A percentile compares a stretch with the other conserved stretches of the same genome.
Evolutionary conservation across 2,329 filamentous ascomycete species (phyloP).

Genomic region (Pseudogymnoascus sp.): DNA sequence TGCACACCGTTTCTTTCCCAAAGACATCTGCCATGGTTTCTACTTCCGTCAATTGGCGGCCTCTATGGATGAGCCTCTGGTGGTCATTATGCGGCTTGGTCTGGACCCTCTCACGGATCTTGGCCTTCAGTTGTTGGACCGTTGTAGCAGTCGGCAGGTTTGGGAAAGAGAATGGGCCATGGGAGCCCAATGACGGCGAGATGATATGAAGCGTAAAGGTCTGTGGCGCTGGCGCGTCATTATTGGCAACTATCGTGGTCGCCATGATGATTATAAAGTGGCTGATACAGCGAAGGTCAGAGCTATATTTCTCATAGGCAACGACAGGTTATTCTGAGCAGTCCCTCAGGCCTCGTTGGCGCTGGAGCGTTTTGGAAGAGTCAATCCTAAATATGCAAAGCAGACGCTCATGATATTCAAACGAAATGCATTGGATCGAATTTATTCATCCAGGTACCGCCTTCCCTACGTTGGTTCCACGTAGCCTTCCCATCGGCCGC

Average conservation of each 20-base stretch:
- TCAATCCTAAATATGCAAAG: neutral
- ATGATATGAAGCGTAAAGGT: slow-evolving; percentile 51
- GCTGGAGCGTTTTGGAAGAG: neutral
- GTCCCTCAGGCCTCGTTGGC: neutral
- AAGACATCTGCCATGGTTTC: slow-evolving; percentile 52
- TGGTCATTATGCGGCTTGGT: slow-evolving; percentile 45
- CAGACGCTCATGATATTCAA: neutral
- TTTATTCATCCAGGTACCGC: slow-evolving; percentile 8
- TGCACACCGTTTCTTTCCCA: slow-evolving; percentile 45
- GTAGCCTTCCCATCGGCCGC: slow-evolving; percentile 8
- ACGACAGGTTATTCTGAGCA: neutral
- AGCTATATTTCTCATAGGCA: neutral
- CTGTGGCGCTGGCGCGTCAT: slow-evolving; percentile 15
- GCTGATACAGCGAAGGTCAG: neutral
- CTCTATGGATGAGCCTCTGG: slow-evolving; percentile 54
- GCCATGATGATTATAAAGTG: slow-evolving; percentile 1
- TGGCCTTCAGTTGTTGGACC: slow-evolving; percentile 50
- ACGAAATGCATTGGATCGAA: slow-evolving; percentile 2
- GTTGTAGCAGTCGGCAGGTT: slow-evolving; percentile 44
- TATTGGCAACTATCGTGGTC: neutral
- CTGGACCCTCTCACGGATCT: slow-evolving; percentile 42
- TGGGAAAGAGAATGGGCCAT: slow-evolving; percentile 43
- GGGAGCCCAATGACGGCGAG: slow-evolving; percentile 50
- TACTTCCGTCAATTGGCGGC: slow-evolving; percentile 46
- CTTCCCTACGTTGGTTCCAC: slow-evolving; percentile 4